phyloP scores from a whole-genome alignment of 129 eudicot genomes.

The Chrysanthemum makinoi region DNA sequence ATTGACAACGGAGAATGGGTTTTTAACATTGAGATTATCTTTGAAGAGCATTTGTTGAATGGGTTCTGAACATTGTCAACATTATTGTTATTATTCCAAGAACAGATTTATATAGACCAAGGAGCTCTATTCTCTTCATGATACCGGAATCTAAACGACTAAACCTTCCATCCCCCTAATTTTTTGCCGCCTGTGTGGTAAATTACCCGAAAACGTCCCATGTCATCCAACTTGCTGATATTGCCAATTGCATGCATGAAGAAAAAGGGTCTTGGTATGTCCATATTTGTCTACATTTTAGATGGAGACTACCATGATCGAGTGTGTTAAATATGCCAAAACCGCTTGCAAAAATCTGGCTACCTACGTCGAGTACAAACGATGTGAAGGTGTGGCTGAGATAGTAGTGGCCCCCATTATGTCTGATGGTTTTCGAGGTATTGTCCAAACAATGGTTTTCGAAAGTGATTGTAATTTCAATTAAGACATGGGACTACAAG shows the following conservation, averaged over 20 bases:
- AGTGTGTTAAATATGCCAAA: slow-evolving; percentile 92
- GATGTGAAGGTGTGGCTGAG: slow-evolving; percentile 98
- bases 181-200: slow-evolving; percentile 99
- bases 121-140: too few species aligned
- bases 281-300: slow-evolving; percentile 80
- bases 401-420: slow-evolving; percentile 91
- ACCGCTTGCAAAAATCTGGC: slow-evolving; percentile 78
- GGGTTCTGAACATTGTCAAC: too few species aligned
- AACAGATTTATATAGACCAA: too few species aligned
- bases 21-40: too few species aligned
- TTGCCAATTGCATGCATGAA: slow-evolving; percentile 98
- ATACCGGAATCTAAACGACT: too few species aligned
- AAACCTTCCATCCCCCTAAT: slow-evolving; percentile 92
- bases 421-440: slow-evolving; percentile 93
- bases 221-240: slow-evolving; percentile 99
- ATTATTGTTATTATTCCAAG: too few species aligned
- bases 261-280: slow-evolving; percentile 97
- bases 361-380: slow-evolving; percentile 86
- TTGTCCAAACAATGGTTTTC: slow-evolving; percentile 98
- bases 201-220: slow-evolving; percentile 93
- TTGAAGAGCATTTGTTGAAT: too few species aligned
- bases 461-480: slow-evolving; percentile 94
- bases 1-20: too few species aligned
- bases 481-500: slow-evolving; percentile 83
- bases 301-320: slow-evolving; percentile 98